These are phyloP conservation scores for Aspergillus mulundensis DNA, from an alignment of 495 filamentous ascomycete genomes.

Conservation along the genomic window DNA sequence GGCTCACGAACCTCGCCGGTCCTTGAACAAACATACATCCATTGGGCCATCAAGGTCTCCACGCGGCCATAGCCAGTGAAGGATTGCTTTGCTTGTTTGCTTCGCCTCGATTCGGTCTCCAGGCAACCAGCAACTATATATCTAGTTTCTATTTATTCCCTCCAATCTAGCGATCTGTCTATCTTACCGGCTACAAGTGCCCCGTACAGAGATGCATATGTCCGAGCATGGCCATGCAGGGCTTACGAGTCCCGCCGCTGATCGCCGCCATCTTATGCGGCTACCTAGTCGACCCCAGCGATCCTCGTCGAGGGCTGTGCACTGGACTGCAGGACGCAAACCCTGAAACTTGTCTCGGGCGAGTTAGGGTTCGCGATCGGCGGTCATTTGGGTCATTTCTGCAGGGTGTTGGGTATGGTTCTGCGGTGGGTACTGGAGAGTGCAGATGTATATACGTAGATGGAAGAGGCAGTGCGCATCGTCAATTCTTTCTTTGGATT, in stretches of 20 bases:
- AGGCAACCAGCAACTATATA: too few species aligned
- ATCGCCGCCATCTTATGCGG: not conserved
- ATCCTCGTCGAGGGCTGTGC: not conserved
- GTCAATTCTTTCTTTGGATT: too few species aligned
- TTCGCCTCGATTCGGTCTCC: too few species aligned
- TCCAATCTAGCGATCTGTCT: too few species aligned
- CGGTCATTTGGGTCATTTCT: not conserved
- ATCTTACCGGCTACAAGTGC: too few species aligned
- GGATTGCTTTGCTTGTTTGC: too few species aligned
- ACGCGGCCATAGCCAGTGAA: too few species aligned
- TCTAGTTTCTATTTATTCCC: too few species aligned
- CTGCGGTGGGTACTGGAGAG: not conserved
- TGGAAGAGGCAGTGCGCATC: not conserved
- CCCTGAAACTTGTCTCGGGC: not conserved
- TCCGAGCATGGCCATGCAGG: not conserved
- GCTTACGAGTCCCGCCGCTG: not conserved
- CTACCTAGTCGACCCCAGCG: not conserved
- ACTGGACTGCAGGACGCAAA: not conserved
- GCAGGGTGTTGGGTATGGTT: not conserved
- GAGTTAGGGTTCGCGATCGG: not conserved
- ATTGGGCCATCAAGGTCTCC: too few species aligned
- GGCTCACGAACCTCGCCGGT: too few species aligned
- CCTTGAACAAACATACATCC: too few species aligned
- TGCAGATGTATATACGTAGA: not conserved
- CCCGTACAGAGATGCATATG: too few species aligned